Evolutionary conservation across 768 basidiomycete species (phyloP), one percentile per base, ranked within the genome.

Genomic region (Boletus vinaceobasis): DNA sequence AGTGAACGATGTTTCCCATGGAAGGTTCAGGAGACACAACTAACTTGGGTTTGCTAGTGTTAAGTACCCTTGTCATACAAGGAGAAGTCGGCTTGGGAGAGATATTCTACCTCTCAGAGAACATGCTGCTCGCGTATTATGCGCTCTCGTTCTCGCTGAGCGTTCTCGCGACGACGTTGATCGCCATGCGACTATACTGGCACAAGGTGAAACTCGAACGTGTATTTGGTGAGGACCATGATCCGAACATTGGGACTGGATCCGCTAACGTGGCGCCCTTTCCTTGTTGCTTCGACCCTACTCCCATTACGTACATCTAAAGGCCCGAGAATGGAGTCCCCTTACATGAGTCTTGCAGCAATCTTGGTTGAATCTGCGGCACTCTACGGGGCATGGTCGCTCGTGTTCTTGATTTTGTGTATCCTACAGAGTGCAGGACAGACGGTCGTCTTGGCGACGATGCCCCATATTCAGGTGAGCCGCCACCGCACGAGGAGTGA

Each of bases 331-430:
- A 49, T 23, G 4, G 62, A 51, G 1, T 57, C 66, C 4, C 66
- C 66, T 5, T 67, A 69, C 47, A 56, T 48, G 65, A 55, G 27
- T 14, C 56, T 69, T 14, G 67, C 54, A 10, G 50, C 65, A 0
- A 46, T 66, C 36, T 14, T 69, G 45, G 40, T 67, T 38, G 67
- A 67, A 44, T 69, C 66, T 5, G 66, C 65, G 1, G 53, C 62
- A 5, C 45, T 69, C 9, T 67, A 67, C 9, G 67, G 57, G 6
- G 32, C 42, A 21, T 67, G 66, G 66, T 66, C 66, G 1, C 33
- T 68, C 44, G 27, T 51, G 11, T 67, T 64, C 42, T 36, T 67
- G 42, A 39, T 69, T 26, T 39, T 69, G 7, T 64, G 44, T 35
- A 10, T 64, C n/a, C 32, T 35, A 15, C 26, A 8, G 1, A 64